Evolutionary conservation across 2,329 filamentous ascomycete genomes (phyloP).

Genomic region (Pseudocercospora fijiensis): DNA sequence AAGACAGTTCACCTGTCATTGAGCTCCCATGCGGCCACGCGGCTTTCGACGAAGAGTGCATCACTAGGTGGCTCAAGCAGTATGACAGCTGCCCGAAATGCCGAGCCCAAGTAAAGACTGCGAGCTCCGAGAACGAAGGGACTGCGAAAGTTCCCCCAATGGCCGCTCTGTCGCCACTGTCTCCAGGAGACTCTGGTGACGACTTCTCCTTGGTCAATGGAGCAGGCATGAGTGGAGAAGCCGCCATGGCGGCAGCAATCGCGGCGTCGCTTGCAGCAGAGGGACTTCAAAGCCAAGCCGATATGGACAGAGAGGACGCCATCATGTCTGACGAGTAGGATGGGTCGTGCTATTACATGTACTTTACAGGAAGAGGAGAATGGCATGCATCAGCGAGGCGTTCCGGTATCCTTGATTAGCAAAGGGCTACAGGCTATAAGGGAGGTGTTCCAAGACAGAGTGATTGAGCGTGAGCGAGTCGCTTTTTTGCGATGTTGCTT

Average conservation of each 20-base stretch:
- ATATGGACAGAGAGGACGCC: conserved; percentile 6
- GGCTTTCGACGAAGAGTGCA: conserved; percentile 25
- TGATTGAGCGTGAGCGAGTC: background rate
- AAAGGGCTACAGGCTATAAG: background rate
- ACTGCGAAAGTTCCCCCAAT: background rate
- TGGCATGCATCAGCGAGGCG: background rate
- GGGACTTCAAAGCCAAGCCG: background rate
- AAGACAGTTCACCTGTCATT: conserved; percentile 20
- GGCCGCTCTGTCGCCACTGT: background rate
- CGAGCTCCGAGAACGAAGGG: background rate
- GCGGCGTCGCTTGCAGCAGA: conserved; percentile 6
- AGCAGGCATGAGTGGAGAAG: conserved; percentile 5
- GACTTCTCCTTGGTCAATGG: conserved; percentile 5
- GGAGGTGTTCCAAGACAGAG: background rate
- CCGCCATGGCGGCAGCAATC: conserved; percentile 1
- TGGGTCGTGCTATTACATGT: background rate
- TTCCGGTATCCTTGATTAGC: background rate
- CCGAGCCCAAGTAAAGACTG: conserved; percentile 10
- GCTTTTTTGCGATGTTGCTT: background rate
- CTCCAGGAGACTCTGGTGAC: conserved; percentile 4
- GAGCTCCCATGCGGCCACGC: conserved; percentile 29
- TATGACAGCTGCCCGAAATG: conserved; percentile 30
- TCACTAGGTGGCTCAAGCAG: conserved; percentile 27
- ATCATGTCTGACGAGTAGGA: conserved; percentile 19
- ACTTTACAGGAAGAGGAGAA: background rate